Percentiles rank a stretch among this genome's conserved stretches.
Evolutionary conservation across 139 green algal species (phyloP).

Genomic region (Bryopsis sp.): DNA sequence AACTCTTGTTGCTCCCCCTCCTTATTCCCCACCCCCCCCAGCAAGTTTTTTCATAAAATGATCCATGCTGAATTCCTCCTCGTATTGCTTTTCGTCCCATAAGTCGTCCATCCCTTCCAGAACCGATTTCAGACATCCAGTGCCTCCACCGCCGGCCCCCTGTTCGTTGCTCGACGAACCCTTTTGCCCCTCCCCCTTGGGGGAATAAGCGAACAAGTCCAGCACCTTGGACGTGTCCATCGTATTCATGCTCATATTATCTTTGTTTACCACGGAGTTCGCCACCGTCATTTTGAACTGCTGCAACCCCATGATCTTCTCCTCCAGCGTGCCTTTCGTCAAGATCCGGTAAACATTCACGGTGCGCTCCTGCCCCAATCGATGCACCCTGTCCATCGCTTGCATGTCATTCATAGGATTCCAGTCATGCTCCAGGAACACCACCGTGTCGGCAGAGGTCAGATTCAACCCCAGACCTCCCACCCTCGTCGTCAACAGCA

Average conservation of each 20-base stretch:
- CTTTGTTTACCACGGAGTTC: constrained; percentile 64
- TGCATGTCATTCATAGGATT: constrained; percentile 97
- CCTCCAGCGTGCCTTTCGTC: constrained; percentile 59
- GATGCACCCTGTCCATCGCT: constrained; percentile 96
- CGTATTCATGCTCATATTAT: constrained; percentile 50
- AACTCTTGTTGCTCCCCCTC: no score
- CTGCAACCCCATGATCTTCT: constrained; percentile 87
- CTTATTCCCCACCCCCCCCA: no score
- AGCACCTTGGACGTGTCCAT: constrained; percentile 80
- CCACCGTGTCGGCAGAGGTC: constrained; percentile 90
- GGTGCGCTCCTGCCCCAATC: constrained; percentile 83
- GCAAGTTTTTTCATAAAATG: constrained; percentile 56
- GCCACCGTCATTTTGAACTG: constrained; percentile 93
- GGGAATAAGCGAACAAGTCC: constrained; percentile 59
- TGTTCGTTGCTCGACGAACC: constrained; percentile 12
- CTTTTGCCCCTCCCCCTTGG: constrained; percentile 1
- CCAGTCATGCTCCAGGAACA: constrained; percentile 99
- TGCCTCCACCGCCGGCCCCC: constrained; percentile 11
- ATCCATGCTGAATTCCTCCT: constrained; percentile 69
- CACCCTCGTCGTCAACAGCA: constrained; percentile 91
- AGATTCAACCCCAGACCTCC: constrained; percentile 94
- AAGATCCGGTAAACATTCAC: constrained; percentile 96
- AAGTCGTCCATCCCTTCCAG: constrained; percentile 69
- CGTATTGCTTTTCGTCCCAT: constrained; percentile 84
- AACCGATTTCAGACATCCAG: constrained; percentile 28